Percentiles rank a stretch among this genome's conserved stretches.
Evolutionary conservation across 306 rosid genomes (phyloP).

Genomic region (Delonix regia): DNA sequence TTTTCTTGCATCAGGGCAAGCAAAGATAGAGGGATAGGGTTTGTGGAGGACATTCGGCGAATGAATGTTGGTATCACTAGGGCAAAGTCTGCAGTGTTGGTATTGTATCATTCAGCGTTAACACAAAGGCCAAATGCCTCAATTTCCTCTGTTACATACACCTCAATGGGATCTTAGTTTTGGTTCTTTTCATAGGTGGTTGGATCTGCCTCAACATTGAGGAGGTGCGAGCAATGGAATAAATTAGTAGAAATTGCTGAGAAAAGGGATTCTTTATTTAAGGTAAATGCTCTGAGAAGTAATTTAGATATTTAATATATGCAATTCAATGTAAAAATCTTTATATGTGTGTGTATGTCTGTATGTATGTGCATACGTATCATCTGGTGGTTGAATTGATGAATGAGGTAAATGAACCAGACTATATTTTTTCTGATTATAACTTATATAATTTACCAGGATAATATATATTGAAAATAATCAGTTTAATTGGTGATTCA

Average conservation of each 20-base stretch:
- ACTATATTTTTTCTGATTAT: too few species aligned
- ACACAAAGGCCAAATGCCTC: conserved; percentile 1
- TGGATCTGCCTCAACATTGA: conserved; percentile 88
- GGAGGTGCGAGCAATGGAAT: conserved; percentile 72
- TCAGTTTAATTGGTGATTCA: background rate
- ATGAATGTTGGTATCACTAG: conserved; percentile 96
- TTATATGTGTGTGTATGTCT: too few species aligned
- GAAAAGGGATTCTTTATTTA: conserved; percentile 55
- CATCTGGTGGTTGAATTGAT: too few species aligned
- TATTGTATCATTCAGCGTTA: conserved; percentile 41
- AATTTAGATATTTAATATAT: conserved; percentile 9
- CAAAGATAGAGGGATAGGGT: conserved; percentile 70
- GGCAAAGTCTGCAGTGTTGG: conserved; percentile 93
- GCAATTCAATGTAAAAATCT: conserved; percentile 14
- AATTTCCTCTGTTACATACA: conserved; percentile 20
- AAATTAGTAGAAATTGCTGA: conserved; percentile 86
- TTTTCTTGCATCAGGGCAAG: conserved; percentile 96
- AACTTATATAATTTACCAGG: too few species aligned
- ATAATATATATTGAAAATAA: conserved; percentile 11
- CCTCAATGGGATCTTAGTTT: conserved; percentile 18
- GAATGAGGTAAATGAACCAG: too few species aligned
- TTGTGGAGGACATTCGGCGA: conserved; percentile 75
- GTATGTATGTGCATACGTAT: too few species aligned
- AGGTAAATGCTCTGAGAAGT: conserved; percentile 55
- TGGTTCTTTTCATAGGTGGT: conserved; percentile 62